Base-by-base conservation (phyloP, 2,329 filamentous ascomycete species). In the Dendrostoma leiphaemia region DNA sequence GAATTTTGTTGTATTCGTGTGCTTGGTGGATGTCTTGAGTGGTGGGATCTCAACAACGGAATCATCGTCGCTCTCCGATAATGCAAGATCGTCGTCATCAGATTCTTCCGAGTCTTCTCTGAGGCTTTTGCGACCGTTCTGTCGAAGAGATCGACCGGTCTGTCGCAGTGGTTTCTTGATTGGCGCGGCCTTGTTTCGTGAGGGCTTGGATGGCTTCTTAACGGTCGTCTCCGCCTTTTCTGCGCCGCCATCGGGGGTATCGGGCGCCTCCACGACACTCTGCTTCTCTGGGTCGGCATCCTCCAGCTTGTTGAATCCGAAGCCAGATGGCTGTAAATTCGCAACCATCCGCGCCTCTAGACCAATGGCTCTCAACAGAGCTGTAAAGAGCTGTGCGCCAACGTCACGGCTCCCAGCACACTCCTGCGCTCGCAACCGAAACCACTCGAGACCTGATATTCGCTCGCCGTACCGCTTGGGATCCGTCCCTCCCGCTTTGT, bases 251-350 rank as follows among this genome's bases (percentile, higher is more conserved):
- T 7, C 43, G 48, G 24, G 24, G 49, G 46, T 54, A 49, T 21
- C 54, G 21, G 26, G 46, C 2, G 45, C 35, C 10, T 12, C 53
- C 6, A 26, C 48, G 9, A 70, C 69, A 19, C 21, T 28, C 7
- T 48, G 13, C 60, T 74, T 80, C 61, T 79, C 78, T 2, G 69
- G 65, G 12, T 83, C 82, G 5, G 88, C 90, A 48, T 94, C 89
- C 69, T 99, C 94, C 10, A 80, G 72, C 68, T 93, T 95, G 57
- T 84, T 95, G 86, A 91, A 97, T 2, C 91, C 91, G 68, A 95
- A 96, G 0, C 94, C 94, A 21, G 90, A 73, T 1, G 91, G 88
- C 65, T 97, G 94, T 37, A 99, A 67, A 65, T 85, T 97, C 9
- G 86, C 85, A 3, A 97, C 84, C 77, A 97, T 81, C 28, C 93